Evolutionary conservation across 108 stramenopile genomes (phyloP).

Genomic region (Cylindrotheca closterium): DNA sequence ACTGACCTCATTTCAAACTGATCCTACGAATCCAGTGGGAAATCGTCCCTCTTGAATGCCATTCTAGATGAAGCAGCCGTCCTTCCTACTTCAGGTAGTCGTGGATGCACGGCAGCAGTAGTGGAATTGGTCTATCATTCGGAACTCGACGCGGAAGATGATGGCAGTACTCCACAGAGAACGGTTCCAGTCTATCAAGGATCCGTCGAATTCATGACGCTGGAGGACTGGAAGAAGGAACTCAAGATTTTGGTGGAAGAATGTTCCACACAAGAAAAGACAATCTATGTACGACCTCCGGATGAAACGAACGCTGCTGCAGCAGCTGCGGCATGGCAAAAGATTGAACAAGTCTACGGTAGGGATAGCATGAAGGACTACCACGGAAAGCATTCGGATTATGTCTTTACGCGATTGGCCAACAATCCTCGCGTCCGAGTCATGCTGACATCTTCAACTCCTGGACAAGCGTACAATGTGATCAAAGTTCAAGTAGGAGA

Average conservation of each 20-base stretch:
- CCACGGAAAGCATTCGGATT: slow-evolving; percentile 2
- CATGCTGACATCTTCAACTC: slow-evolving; percentile 27
- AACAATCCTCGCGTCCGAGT: slow-evolving; percentile 24
- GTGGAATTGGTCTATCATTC: slow-evolving; percentile 39
- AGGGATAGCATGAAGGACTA: slow-evolving; percentile 27
- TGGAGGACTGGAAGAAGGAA: slow-evolving; percentile 43
- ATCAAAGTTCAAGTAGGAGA: slow-evolving; percentile 30
- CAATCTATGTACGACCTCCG: slow-evolving; percentile 27
- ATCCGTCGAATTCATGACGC: slow-evolving; percentile 42
- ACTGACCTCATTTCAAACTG: not conserved
- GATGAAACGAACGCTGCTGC: slow-evolving; percentile 20
- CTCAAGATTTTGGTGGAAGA: slow-evolving; percentile 40
- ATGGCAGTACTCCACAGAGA: not conserved
- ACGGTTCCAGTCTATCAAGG: slow-evolving; percentile 37
- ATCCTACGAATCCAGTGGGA: slow-evolving; percentile 8
- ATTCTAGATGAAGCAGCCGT: slow-evolving; percentile 53
- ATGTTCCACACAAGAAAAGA: slow-evolving; percentile 39
- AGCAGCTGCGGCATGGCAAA: slow-evolving; percentile 50
- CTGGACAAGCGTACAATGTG: slow-evolving; percentile 39
- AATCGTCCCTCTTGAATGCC: slow-evolving; percentile 36
- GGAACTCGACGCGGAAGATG: no score
- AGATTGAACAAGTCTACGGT: slow-evolving; percentile 57
- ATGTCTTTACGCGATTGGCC: slow-evolving; percentile 18
- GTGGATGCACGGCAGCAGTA: slow-evolving; percentile 52
- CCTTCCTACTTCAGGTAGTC: slow-evolving; percentile 43